Base-by-base conservation (phyloP, 2,329 filamentous ascomycete genomes). In the Colletotrichum liaoningense region DNA sequence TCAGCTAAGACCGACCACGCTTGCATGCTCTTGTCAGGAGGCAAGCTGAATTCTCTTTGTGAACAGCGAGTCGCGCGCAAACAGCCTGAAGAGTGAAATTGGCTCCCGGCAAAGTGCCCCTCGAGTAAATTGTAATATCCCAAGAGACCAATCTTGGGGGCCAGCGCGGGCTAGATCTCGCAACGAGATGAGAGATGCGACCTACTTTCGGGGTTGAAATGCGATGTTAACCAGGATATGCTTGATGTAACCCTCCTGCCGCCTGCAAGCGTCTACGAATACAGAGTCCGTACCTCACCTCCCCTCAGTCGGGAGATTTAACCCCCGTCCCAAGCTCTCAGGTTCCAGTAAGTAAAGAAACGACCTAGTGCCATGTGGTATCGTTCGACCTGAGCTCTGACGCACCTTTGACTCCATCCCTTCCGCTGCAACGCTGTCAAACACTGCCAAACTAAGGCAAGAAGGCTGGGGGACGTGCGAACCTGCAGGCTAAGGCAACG, bases 331-430 rank as follows among this genome's bases (percentile, higher is more conserved):
- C 8, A 35, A 57, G 59, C 52, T 46, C 52, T n/a, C 30, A 28
- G 19, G 16, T 49, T 49, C 42, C 42, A 54, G 30, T 33, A 65
- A 54, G 59, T 33, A 42, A 22, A 28, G 49, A 63, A 59, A 57
- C 30, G 26, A 35, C 30, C 42, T 30, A 30, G 30, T 42, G 64
- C 64, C 55, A 67, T 60, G 55, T 67, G 64, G n/a, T 60, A 28
- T 49, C 28, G 35, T 49, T 49, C 19, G 38, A 52, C 49, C 28
- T 26, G 49, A 35, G 42, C 55, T 30, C 55, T 55, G 24, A 52
- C 55, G n/a, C 62, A 66, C 30, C 26, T 57, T 49, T 57, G 56
- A 54, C 19, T 8, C 38, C 14, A n/a, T 28, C 16, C 42, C n/a
- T 58, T 42, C 52, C 30, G 30, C 64, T 60, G 46, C 56, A 62